A percentile compares a stretch with the other conserved stretches of the same genome.
These are phyloP conservation scores for Arctium minus DNA, from an alignment of 129 eudicot species.

Conservation along the genomic window DNA sequence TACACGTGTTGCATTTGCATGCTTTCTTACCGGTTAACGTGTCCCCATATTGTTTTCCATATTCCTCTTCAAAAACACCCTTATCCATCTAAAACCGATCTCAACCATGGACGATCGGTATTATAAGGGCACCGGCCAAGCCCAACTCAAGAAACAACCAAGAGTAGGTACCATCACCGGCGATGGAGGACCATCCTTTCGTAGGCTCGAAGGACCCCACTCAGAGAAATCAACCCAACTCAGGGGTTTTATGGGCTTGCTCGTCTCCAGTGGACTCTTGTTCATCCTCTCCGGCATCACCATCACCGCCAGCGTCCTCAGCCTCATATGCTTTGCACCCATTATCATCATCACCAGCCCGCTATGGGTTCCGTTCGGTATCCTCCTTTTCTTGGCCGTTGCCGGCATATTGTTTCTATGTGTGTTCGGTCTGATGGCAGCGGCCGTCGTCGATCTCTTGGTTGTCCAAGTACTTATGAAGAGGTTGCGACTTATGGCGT, in stretches of 20 bases:
- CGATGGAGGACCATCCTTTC: constrained; percentile 3
- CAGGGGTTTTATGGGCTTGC: constrained; percentile 34
- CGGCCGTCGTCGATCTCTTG: constrained; percentile 29
- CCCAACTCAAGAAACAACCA: constrained; percentile 16
- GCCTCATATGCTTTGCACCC: constrained; percentile 43
- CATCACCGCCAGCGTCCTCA: constrained; percentile 32
- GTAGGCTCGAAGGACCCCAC: constrained; percentile 19
- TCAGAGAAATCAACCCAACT: constrained; percentile 40
- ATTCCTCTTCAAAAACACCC: constrained; percentile 5
- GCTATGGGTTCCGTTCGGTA: constrained; percentile 49
- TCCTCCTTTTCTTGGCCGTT: constrained; percentile 26
- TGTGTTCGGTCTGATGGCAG: constrained; percentile 32
- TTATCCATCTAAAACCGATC: neutral
- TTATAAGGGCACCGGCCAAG: constrained; percentile 20
- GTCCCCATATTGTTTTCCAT: neutral
- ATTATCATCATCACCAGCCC: constrained; percentile 49
- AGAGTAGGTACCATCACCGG: constrained; percentile 11
- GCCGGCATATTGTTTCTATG: constrained; percentile 32
- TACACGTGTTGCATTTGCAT: constrained; percentile 48
- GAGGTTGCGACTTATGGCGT: neutral
- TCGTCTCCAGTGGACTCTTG: constrained; percentile 45
- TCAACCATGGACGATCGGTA: constrained; percentile 46
- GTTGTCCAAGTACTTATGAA: constrained; percentile 31
- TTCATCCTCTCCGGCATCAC: constrained; percentile 44
- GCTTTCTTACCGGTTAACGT: constrained; percentile 11